Evolutionary conservation across 2,329 filamentous ascomycete genomes (phyloP), one percentile per base, ranked within the genome.

Genomic region (Venturia carpophila): DNA sequence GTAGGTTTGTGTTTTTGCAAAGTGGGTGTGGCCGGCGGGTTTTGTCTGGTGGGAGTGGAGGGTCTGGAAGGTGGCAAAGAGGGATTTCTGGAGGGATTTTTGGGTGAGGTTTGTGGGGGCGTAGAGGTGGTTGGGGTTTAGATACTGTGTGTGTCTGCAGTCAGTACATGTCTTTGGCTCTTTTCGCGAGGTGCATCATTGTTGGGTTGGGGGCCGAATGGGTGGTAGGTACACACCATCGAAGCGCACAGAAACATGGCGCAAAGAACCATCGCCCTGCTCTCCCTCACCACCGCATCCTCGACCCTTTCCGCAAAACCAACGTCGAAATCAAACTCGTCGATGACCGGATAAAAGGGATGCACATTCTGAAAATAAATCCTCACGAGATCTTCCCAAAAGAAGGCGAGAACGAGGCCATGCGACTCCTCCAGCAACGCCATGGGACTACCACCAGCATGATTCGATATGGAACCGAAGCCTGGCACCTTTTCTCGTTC

Each of bases 281-380:
- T 62, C 21, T 62, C 10, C 3, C 64, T 56, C 9, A 65, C 17
- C 7, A 27, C 13, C 27, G 37, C 64, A 45, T 62, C 56, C 5
- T 62, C 64, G n/a, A 60, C 39, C 15, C 5, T 19, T 11, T 47
- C 17, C n/a, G 21, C 30, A 42, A 65, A 65, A 15, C 30, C 0
- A 3, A 42, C 41, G 27, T 65, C 64, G 4, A 65, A 65, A 27
- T 65, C 64, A 19, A 61, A 65, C 21, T 65, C 64, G 17, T 65
- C 64, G 3, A 65, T 39, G 10, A 65, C 64, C 5, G 64, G 64
- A 13, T 62, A 65, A 42, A 52, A 49, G 19, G 64, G 55, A 52
- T 65, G 64, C 3, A 65, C 49, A 30, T 62, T 65, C 21, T 49
- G 64, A 41, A 65, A 65, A 24, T 43, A 65, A 1, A 49, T 37